These are phyloP conservation scores for Tulasnella sp. DNA, from an alignment of 768 basidiomycete genomes.

Conservation along the genomic window DNA sequence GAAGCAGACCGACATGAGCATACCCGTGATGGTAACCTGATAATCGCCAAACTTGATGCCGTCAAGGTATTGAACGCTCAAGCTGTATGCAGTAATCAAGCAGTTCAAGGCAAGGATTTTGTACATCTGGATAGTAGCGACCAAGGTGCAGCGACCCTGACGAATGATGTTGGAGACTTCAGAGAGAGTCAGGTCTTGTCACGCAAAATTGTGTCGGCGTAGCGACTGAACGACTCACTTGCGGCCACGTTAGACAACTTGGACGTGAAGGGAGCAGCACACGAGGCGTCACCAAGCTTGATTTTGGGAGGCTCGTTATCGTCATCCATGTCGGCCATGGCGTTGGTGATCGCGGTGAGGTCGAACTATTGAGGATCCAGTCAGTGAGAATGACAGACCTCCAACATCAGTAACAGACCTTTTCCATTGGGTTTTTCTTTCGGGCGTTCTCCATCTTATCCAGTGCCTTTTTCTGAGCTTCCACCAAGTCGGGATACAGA, in stretches of 20 bases:
- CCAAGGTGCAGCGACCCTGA: constrained; percentile 96
- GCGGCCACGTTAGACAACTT: constrained; percentile 96
- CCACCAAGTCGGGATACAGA: constrained; percentile 80
- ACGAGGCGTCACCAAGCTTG: constrained; percentile 98
- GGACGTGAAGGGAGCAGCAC: constrained; percentile 97
- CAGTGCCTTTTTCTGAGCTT: constrained; percentile 73
- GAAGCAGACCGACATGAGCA: constrained; percentile 98
- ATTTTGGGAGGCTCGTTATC: constrained; percentile 87
- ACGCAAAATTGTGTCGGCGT: background rate
- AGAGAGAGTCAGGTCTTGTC: background rate
- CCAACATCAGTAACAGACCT: constrained; percentile 34
- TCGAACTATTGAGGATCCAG: constrained; percentile 46
- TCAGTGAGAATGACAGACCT: background rate
- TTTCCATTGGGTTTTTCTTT: constrained; percentile 81
- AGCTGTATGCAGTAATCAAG: constrained; percentile 94
- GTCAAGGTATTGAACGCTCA: constrained; percentile 94
- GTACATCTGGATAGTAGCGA: constrained; percentile 99
- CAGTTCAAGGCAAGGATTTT: constrained; percentile 97
- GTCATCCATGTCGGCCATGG: constrained; percentile 88
- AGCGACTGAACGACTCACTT: constrained; percentile 55
- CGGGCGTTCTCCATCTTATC: constrained; percentile 53
- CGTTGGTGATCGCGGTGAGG: constrained; percentile 63
- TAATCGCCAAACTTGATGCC: constrained; percentile 99
- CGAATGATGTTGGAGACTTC: constrained; percentile 93
- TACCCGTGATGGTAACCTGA: constrained; percentile 92